Evolutionary conservation across 805 yeast genomes (phyloP).

Genomic region (Zygoascus tannicola): DNA sequence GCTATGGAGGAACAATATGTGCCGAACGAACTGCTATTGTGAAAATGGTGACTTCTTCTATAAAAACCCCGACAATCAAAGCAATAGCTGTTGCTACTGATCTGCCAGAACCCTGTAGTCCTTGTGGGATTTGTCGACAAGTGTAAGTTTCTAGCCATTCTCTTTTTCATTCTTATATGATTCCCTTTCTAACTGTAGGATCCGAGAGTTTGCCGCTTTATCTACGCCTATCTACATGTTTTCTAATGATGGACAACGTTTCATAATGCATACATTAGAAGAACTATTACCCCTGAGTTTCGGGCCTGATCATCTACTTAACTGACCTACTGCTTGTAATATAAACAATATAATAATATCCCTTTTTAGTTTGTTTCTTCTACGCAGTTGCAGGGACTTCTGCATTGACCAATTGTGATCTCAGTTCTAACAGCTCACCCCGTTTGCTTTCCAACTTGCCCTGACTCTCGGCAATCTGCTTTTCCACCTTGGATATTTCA

Average conservation of each 20-base stretch:
- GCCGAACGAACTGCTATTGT: slow-evolving; percentile 66
- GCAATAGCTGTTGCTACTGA: slow-evolving; percentile 67
- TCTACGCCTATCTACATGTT: slow-evolving; percentile 63
- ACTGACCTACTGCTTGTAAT: no score
- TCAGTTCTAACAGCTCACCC: slow-evolving; percentile 27
- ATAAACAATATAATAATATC: no score
- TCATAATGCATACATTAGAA: slow-evolving; percentile 39
- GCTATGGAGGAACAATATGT: slow-evolving; percentile 69
- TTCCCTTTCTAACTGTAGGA: slow-evolving; percentile 19
- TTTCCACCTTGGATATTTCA: slow-evolving; percentile 74
- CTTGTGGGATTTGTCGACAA: slow-evolving; percentile 95
- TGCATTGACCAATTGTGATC: not conserved
- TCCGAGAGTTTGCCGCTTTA: slow-evolving; percentile 61
- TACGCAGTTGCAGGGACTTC: not conserved
- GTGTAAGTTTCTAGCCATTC: slow-evolving; percentile 36
- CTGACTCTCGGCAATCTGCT: slow-evolving; percentile 50
- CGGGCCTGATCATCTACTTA: slow-evolving; percentile 64
- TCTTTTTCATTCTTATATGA: no score
- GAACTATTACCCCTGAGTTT: slow-evolving; percentile 76
- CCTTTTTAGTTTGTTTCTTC: no score
- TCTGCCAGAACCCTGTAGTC: slow-evolving; percentile 50
- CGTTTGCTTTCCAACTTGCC: slow-evolving; percentile 50
- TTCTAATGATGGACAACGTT: slow-evolving; percentile 27
- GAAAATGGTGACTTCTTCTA: slow-evolving; percentile 38
- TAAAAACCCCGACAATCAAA: slow-evolving; percentile 28